Evolutionary conservation across 768 basidiomycete genomes (phyloP), one percentile per base, ranked within the genome.

Genomic region (Clavaria fumosa): DNA sequence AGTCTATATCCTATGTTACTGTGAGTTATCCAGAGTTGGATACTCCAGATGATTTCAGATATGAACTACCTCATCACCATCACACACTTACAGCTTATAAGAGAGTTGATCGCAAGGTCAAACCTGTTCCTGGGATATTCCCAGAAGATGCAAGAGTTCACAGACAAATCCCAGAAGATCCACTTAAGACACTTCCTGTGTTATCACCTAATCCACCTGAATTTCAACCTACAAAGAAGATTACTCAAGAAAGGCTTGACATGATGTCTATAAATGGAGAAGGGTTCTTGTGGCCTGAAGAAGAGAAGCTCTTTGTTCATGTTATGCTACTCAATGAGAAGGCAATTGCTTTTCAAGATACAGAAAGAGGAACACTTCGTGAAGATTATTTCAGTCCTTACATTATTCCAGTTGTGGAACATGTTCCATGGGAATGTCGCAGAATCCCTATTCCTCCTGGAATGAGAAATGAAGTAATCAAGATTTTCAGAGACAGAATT

Each of bases 241-340:
- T 53, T 4, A 57, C 51, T 3, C 35, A 42, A 24, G 54, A 57
- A 42, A 19, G 51, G n/a, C 47, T 50, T 17, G 49, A 56, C n/a
- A 17, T 1, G 0, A 44, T 57, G 41, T 32, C 48, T 4, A 42
- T 53, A 3, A 58, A 59, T 39, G 7, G 39, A 1, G 44, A 55
- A 20, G 41, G 40, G 0, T 65, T 63, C 38, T 47, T 66, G 0
- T 52, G 44, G 46, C 50, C 49, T 0, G 55, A 63, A 34, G 63
- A 67, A 43, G 48, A 54, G 9, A 53, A 53, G n/a, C 42, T 63
- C 1, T 42, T 56, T 0, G 46, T 57, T 12, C 48, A 59, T 2
- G 33, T 64, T 3, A 37, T 65, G 7, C 35, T 21, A 2, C 27
- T 50, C 0, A 56, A 64, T n/a, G 50, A 63, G 31, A 9, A 41